Evolutionary conservation across 805 yeast genomes (phyloP), one percentile per base, ranked within the genome.

Genomic region (Cyberlindnera americana): DNA sequence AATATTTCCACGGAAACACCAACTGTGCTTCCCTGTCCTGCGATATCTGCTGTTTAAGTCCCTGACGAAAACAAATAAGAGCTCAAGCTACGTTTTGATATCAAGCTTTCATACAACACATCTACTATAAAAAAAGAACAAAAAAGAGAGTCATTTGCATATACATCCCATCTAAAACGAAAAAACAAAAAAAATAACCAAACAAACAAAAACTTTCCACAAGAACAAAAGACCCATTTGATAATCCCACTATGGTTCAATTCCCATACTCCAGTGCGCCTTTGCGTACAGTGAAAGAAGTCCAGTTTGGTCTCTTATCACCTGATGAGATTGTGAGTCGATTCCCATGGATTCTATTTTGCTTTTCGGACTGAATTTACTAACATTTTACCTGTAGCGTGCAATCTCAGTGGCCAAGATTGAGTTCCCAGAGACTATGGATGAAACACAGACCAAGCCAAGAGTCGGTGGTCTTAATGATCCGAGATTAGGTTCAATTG

Each of bases 371-470:
- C 5, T 13, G 10, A 14, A 19, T 19, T 17, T 25, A 30, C 19
- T 16, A 25, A 29, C 23, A 46, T 48, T 7, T 11, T 52, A 48
- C 48, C 40, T 13, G n/a, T 46, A 70, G 75, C 84, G 96, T 65
- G 97, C 98, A 35, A 90, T 93, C 52, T 87, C 96, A 47, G 99
- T 95, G 44, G 98, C 97, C 30, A 93, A 93, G 61, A 88, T 93
- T 58, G 97, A 91, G 65, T 93, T 85, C 59, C 99, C 99, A 17
- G 99, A 93, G 67, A 93, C 97, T n/a, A 93, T 93, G 96, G 99
- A 93, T 64, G 97, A 90, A 64, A 79, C 96, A 28, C 89, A 95
- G 43, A 83, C 84, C 60, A 85, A 86, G 49, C 97, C 98, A 34
- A 81, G 97, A 62, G 90, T 89, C 51, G 97, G 97, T 48, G 99